Conservation (phyloP, 2,329 filamentous ascomycete genomes). For the Leptographium procerum region DNA sequence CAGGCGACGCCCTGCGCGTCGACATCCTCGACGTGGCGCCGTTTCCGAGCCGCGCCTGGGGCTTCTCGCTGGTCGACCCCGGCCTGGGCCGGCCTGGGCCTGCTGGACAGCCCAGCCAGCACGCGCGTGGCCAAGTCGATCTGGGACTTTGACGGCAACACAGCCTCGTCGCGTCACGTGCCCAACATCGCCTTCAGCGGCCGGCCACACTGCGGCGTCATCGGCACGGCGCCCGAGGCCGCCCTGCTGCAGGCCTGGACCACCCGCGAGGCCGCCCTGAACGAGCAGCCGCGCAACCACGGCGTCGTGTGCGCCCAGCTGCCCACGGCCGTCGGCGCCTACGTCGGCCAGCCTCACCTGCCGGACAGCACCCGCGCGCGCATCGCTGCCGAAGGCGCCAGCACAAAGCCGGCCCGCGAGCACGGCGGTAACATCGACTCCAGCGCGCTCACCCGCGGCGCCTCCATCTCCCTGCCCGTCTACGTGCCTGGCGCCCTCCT, state of each 20-base stretch:
- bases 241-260: background rate
- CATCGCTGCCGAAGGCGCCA: background rate
- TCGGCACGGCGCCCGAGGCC: constrained; percentile 33
- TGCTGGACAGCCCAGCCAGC: constrained; percentile 35
- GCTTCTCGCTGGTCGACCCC: constrained; percentile 41
- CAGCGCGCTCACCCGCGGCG: constrained; percentile 33
- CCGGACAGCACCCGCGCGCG: constrained; percentile 18
- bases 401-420: background rate
- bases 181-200: constrained; percentile 36
- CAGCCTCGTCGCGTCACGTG: constrained; percentile 21
- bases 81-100: constrained; percentile 27
- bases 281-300: background rate
- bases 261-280: background rate
- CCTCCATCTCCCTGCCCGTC: constrained; percentile 36
- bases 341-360: constrained; percentile 32
- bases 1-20: constrained; percentile 39
- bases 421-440: constrained; percentile 44
- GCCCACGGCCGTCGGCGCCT: constrained; percentile 16
- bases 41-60: constrained; percentile 25
- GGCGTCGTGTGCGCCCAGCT: constrained; percentile 28
- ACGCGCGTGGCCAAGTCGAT: constrained; percentile 30
- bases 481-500: constrained; percentile 38
- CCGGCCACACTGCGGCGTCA: constrained; percentile 39
- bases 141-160: constrained; percentile 27
- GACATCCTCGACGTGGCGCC: constrained; percentile 35